Evolutionary conservation across 306 rosid species (phyloP).

Genomic region (Castanea crenata): DNA sequence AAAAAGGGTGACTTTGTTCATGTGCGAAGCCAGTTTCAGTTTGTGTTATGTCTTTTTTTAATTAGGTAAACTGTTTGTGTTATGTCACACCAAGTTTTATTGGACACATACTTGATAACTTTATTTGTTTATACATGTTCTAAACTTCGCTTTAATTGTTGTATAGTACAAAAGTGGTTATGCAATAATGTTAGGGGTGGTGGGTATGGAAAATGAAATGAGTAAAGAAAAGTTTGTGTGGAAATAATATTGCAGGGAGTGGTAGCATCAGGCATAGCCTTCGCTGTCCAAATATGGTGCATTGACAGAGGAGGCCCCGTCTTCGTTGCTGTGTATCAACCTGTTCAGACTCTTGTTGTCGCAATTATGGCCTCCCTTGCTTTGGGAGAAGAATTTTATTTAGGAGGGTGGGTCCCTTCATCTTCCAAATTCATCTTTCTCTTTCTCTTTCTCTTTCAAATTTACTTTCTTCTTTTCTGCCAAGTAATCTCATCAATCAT

Average conservation of each 20-base stretch:
- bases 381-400: constrained; percentile 88
- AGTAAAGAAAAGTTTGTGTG: not conserved
- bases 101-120: not conserved
- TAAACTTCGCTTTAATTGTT: constrained; percentile 24
- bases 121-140: not conserved
- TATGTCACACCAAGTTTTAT: not conserved
- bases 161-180: constrained; percentile 25
- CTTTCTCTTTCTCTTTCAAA: not conserved
- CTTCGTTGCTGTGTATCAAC: constrained; percentile 96
- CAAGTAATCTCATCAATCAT: not conserved
- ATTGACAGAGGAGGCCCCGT: constrained; percentile 99
- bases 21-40: not conserved
- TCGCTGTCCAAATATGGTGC: constrained; percentile 99
- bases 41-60: no score
- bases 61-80: not conserved
- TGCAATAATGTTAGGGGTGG: constrained; percentile 30
- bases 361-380: constrained; percentile 96
- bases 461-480: not conserved
- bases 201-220: constrained; percentile 14
- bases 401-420: constrained; percentile 68
- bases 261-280: constrained; percentile 97
- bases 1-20: constrained; percentile 18
- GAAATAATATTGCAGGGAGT: constrained; percentile 62
- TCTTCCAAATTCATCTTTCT: not conserved
- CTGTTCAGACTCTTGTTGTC: constrained; percentile 96